A percentile compares a stretch with the other conserved stretches of the same genome.
These are phyloP conservation scores for Pugionium cornutum DNA, from an alignment of 345 rosid species.

Conservation along the genomic window DNA sequence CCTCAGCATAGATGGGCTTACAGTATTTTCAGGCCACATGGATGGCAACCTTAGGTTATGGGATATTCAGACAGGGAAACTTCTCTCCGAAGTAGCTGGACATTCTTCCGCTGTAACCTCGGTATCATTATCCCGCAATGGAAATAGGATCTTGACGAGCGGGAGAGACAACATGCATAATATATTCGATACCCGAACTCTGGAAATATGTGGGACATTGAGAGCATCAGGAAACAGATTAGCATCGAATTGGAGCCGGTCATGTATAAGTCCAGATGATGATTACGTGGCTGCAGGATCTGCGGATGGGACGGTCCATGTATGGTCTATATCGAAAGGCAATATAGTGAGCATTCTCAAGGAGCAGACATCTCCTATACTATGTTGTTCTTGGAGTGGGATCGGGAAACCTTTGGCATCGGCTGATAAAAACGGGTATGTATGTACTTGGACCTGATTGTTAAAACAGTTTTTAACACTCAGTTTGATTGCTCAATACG, in stretches of 20 bases:
- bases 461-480: constrained; percentile 5
- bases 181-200: constrained; percentile 74
- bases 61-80: constrained; percentile 88
- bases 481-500: constrained; percentile 23
- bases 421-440: constrained; percentile 78
- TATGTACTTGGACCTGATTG: constrained; percentile 75
- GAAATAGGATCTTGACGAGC: constrained; percentile 70
- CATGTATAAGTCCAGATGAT: constrained; percentile 89
- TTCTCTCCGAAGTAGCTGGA: constrained; percentile 84
- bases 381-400: constrained; percentile 95
- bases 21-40: constrained; percentile 91
- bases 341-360: constrained; percentile 75
- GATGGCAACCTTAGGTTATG: constrained; percentile 95
- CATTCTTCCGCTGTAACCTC: constrained; percentile 88
- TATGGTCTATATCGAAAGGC: constrained; percentile 77
- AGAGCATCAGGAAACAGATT: constrained; percentile 80
- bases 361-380: constrained; percentile 75
- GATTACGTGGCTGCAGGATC: constrained; percentile 91
- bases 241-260: constrained; percentile 95
- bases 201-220: constrained; percentile 80
- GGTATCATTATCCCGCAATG: constrained; percentile 64
- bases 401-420: constrained; percentile 89
- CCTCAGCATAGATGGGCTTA: constrained; percentile 83
- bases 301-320: constrained; percentile 73
- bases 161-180: constrained; percentile 95